Conservation (phyloP, 768 basidiomycete species). For the Glaciozyma martinii region DNA sequence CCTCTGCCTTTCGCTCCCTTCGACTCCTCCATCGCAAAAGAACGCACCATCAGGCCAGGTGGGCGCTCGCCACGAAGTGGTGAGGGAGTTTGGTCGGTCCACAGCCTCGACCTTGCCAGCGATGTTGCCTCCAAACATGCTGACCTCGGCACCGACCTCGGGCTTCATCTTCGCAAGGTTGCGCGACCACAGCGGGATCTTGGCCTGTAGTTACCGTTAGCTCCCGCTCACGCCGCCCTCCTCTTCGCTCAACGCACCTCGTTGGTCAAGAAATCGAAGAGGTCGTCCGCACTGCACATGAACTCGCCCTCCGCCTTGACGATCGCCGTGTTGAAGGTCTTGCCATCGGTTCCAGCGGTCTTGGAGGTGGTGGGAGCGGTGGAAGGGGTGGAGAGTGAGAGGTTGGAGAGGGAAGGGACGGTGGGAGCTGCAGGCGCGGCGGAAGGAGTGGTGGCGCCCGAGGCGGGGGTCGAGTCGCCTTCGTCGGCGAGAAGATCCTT, state of each 20-base stretch:
- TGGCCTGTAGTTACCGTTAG: background rate
- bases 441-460: slow-evolving; percentile 25
- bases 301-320: slow-evolving; percentile 32
- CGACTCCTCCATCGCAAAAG: background rate
- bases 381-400: slow-evolving; percentile 6
- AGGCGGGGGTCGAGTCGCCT: slow-evolving; percentile 7
- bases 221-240: background rate
- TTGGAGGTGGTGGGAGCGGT: background rate
- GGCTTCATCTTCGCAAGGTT: slow-evolving; percentile 34
- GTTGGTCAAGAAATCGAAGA: slow-evolving; percentile 34
- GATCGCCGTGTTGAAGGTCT: slow-evolving; percentile 22
- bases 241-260: background rate
- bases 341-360: background rate
- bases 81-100: slow-evolving; percentile 21
- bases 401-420: slow-evolving; percentile 17
- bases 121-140: slow-evolving; percentile 36
- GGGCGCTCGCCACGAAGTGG: slow-evolving; percentile 32
- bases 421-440: slow-evolving; percentile 7
- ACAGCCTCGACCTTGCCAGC: slow-evolving; percentile 29
- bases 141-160: slow-evolving; percentile 27
- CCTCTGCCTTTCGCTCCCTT: rapidly evolving
- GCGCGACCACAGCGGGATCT: slow-evolving; percentile 33
- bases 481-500: slow-evolving; percentile 32
- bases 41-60: slow-evolving; percentile 33
- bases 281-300: slow-evolving; percentile 28